phyloP scores from a whole-genome alignment of 495 filamentous ascomycete genomes.

The Xylaria curta region DNA sequence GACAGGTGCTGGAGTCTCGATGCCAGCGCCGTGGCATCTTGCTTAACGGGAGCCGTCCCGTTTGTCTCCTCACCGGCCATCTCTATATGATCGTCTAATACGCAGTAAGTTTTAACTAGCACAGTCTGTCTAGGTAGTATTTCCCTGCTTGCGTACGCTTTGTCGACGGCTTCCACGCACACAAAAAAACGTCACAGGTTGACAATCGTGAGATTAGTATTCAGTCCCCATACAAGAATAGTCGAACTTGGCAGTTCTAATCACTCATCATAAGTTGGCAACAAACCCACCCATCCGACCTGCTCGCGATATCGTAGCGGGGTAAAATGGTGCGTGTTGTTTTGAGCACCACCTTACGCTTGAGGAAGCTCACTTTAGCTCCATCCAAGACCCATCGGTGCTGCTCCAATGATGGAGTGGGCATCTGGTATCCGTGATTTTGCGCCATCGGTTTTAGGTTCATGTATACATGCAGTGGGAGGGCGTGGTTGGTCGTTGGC shows the following conservation, averaged over 20 bases:
- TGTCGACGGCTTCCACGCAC: not conserved
- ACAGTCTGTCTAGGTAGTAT: not conserved
- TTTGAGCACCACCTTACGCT: slow-evolving; percentile 23
- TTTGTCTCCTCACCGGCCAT: slow-evolving; percentile 20
- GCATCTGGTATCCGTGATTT: slow-evolving; percentile 17
- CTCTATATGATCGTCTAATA: not conserved
- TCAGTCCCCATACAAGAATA: not conserved
- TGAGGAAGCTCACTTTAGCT: slow-evolving; percentile 16
- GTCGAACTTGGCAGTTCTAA: not conserved
- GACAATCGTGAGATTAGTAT: too few species aligned
- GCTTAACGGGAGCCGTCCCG: slow-evolving; percentile 6
- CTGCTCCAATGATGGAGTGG: slow-evolving; percentile 1
- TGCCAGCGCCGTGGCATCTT: slow-evolving; percentile 27
- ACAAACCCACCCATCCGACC: slow-evolving; percentile 1
- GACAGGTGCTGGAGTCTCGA: slow-evolving; percentile 48
- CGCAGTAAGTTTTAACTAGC: not conserved
- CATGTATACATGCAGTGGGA: not conserved
- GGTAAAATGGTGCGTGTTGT: slow-evolving; percentile 10
- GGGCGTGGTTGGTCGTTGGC: not conserved
- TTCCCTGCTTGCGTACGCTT: not conserved
- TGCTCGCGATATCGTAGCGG: slow-evolving; percentile 16
- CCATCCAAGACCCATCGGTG: not conserved
- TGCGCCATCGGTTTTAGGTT: slow-evolving; percentile 20
- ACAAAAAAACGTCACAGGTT: not conserved
- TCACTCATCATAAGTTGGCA: not conserved